Conservation (phyloP, 441 rosid genomes). For the Croton laevigatus region DNA sequence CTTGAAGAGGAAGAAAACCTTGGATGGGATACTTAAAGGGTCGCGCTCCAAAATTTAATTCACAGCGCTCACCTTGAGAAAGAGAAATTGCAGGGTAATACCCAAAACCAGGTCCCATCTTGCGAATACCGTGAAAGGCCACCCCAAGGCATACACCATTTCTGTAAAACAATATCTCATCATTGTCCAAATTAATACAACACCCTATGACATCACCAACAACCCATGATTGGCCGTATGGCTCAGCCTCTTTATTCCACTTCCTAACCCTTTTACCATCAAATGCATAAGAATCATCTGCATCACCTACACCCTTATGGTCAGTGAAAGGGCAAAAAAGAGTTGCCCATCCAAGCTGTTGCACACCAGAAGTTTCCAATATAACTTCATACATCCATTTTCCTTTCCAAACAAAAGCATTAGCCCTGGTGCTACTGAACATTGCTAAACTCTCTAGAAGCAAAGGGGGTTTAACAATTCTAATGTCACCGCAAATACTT, state of each 20-base stretch:
- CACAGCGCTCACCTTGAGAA: constrained; percentile 92
- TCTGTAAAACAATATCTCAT: constrained; percentile 78
- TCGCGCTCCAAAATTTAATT: constrained; percentile 78
- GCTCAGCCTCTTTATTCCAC: constrained; percentile 78
- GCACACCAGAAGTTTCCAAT: constrained; percentile 89
- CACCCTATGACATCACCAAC: constrained; percentile 94
- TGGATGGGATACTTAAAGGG: constrained; percentile 75
- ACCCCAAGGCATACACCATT: constrained; percentile 85
- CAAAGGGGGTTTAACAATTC: constrained; percentile 59
- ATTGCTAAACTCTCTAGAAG: constrained; percentile 89
- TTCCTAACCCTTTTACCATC: constrained; percentile 94
- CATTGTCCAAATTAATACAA: constrained; percentile 71
- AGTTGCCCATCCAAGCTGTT: constrained; percentile 97
- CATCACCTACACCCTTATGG: constrained; percentile 95
- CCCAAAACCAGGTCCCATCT: constrained; percentile 79
- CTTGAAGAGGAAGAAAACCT: constrained; percentile 72
- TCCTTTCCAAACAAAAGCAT: constrained; percentile 88
- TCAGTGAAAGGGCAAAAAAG: constrained; percentile 85
- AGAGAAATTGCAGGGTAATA: constrained; percentile 95
- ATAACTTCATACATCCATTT: constrained; percentile 98
- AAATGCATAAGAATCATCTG: constrained; percentile 96
- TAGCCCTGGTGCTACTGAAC: constrained; percentile 88
- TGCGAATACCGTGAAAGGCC: constrained; percentile 77
- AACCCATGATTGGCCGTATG: constrained; percentile 94
- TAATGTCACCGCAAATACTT: constrained; percentile 82